phyloP scores from a whole-genome alignment of 768 basidiomycete genomes.

The Crassisporium funariophilum region DNA sequence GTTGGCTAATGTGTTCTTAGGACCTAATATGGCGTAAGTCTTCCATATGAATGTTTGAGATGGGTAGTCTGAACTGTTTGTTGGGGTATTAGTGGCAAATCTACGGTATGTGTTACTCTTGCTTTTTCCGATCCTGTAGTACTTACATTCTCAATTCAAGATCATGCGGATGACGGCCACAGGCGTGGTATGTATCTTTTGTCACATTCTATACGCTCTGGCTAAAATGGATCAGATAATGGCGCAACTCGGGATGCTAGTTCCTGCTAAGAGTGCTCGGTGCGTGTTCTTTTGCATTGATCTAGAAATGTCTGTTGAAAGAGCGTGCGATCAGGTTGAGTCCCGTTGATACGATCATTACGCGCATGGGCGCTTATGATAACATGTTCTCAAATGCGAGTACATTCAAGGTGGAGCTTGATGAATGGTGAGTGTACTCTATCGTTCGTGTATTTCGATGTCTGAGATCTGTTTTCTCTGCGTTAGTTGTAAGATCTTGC shows the following conservation, averaged over 20 bases:
- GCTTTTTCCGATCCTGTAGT: neutral
- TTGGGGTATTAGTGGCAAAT: slow-evolving; percentile 33
- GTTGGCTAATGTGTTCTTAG: slow-evolving; percentile 26
- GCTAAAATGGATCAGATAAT: slow-evolving; percentile 60
- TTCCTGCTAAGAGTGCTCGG: slow-evolving; percentile 84
- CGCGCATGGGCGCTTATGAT: slow-evolving; percentile 98
- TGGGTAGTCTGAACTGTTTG: neutral
- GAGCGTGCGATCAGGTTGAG: slow-evolving; percentile 54
- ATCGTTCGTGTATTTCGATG: neutral
- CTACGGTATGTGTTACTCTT: slow-evolving; percentile 31
- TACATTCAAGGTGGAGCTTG: slow-evolving; percentile 98
- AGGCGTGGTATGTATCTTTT: slow-evolving; percentile 64
- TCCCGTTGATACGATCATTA: slow-evolving; percentile 90
- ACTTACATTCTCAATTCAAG: slow-evolving; percentile 33
- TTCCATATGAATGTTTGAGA: neutral
- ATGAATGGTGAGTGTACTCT: slow-evolving; percentile 73
- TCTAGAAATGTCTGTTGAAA: neutral
- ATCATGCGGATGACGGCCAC: slow-evolving; percentile 96
- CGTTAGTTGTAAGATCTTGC: slow-evolving; percentile 84
- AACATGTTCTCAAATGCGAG: slow-evolving; percentile 94
- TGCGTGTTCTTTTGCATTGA: slow-evolving; percentile 31
- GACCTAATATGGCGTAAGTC: slow-evolving; percentile 86
- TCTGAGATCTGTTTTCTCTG: neutral
- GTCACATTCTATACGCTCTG: neutral
- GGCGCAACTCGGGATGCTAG: slow-evolving; percentile 95